Evolutionary conservation across 177 flowering plant species (phyloP).

Genomic region (Tripterygium wilfordii): DNA sequence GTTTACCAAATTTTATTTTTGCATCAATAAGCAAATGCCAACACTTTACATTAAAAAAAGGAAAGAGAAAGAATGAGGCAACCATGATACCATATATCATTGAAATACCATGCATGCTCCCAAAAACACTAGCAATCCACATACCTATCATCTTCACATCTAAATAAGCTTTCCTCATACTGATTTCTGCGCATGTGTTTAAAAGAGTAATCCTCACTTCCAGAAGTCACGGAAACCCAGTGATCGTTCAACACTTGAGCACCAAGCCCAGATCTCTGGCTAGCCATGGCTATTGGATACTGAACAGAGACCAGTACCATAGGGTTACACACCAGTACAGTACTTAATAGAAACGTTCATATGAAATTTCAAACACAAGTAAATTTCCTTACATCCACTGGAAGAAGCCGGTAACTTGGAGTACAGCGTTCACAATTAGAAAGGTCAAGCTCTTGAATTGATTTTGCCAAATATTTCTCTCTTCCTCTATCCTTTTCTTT

Average conservation of each 20-base stretch:
- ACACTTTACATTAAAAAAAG: no score
- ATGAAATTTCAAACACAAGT: not conserved
- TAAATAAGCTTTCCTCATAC: slow-evolving; percentile 87
- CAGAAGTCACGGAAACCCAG: slow-evolving; percentile 95
- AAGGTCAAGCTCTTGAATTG: slow-evolving; percentile 70
- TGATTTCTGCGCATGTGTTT: slow-evolving; percentile 96
- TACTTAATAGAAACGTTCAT: not conserved
- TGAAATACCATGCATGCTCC: no score
- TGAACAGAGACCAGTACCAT: slow-evolving; percentile 20
- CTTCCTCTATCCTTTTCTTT: slow-evolving; percentile 52
- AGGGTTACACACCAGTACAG: not conserved
- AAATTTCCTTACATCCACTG: slow-evolving; percentile 41
- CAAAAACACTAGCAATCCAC: not conserved
- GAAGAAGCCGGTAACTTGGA: slow-evolving; percentile 68
- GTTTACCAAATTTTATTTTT: no score
- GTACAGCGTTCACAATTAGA: slow-evolving; percentile 56
- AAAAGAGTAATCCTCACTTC: slow-evolving; percentile 95
- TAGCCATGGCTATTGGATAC: slow-evolving; percentile 76
- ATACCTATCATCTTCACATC: slow-evolving; percentile 98
- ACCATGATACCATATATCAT: no score
- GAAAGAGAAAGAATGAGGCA: not conserved
- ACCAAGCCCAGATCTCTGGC: slow-evolving; percentile 75
- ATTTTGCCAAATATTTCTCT: slow-evolving; percentile 49
- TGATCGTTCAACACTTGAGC: slow-evolving; percentile 79
- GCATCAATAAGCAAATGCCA: not conserved